Base-by-base conservation (phyloP, 2,329 filamentous ascomycete species). In the Cryphonectria parasitica region DNA sequence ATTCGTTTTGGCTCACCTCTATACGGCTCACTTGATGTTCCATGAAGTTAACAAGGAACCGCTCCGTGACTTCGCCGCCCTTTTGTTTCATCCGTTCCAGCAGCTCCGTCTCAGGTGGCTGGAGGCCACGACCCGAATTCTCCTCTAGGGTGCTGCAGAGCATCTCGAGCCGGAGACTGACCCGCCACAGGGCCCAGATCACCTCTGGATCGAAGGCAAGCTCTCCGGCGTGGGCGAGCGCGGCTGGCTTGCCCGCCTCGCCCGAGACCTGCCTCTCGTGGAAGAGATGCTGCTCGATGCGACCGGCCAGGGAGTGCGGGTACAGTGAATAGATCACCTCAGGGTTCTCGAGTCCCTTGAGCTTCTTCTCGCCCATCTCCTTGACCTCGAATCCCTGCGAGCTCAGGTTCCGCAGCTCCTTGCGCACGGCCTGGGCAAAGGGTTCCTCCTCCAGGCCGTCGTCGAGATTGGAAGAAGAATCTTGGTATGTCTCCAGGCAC, bases 261-360 rank as follows among this genome's bases (percentile, higher is more conserved):
- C 79, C 79, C 7, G 79, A 79, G 67, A 84, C 77, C 49, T 58
- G 69, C 69, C 65, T 61, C 39, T 87, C 82, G 70, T 85, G 83
- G 64, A 84, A 83, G 74, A 83, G 82, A 74, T 95, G 92, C 52
- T 91, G 87, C 19, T 91, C 88, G 71, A 94, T 90, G 72, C 96
- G 91, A 54, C 93, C 94, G 17, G 92, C 90, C 43, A 99, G 88
- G 0, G 92, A 89, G 79, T 97, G 94, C 2, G 96, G 95, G 79
- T 98, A 99, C 79, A 99, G 92, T 71, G 97, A 90, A 82, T 97
- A 98, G 75, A 99, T 91, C 72, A 94, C 91, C 80, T 99, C 96
- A 0, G 96, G 95, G 78, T 99, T 99, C 81, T 99, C 96, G 17
- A 99, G 89, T 41, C 96, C 96, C 82, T 99, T 99, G 69, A 99